A percentile compares a stretch with the other conserved stretches of the same genome.
These are phyloP conservation scores for Daldinia concentrica DNA, from an alignment of 495 filamentous ascomycete species.

Conservation along the genomic window DNA sequence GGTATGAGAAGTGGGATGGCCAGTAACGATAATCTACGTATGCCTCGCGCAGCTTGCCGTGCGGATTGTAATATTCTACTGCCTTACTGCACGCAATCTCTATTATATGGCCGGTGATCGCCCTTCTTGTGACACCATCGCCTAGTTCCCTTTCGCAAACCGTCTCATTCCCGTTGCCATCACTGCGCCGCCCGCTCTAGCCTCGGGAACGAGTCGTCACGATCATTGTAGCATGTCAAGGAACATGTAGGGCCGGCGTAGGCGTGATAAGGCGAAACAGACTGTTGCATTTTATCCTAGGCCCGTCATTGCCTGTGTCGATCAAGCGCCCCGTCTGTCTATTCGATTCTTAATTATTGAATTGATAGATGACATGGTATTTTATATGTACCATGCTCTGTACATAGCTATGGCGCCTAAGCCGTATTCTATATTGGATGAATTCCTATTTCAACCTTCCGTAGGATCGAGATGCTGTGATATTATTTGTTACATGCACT, in stretches of 20 bases:
- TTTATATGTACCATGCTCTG: conserved; percentile 15
- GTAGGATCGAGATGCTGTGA: conserved; percentile 26
- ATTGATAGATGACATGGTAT: conserved; percentile 9
- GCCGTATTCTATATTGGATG: conserved; percentile 20
- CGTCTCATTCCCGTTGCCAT: conserved; percentile 17
- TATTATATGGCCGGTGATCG: conserved; percentile 23
- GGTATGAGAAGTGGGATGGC: background rate
- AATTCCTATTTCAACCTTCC: conserved; percentile 19
- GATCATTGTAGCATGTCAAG: background rate
- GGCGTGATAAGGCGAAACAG: conserved; percentile 33
- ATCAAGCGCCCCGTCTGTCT: conserved; percentile 11
- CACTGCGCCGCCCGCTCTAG: background rate
- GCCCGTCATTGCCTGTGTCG: conserved; percentile 4
- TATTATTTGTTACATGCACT: conserved; percentile 1
- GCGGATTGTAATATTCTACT: conserved; percentile 28
- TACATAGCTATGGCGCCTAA: conserved; percentile 19
- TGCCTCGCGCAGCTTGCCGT: conserved; percentile 17
- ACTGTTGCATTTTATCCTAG: conserved; percentile 10
- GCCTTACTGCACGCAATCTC: conserved; percentile 34
- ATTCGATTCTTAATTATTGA: conserved; percentile 8
- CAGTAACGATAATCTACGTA: conserved; percentile 11
- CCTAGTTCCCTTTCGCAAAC: conserved; percentile 10
- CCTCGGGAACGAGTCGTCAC: conserved; percentile 13
- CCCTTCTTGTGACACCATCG: conserved; percentile 9
- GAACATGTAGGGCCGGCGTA: conserved; percentile 3